Base-by-base conservation (phyloP, 352 stramenopile genomes). In the Pythium brachiatum region DNA sequence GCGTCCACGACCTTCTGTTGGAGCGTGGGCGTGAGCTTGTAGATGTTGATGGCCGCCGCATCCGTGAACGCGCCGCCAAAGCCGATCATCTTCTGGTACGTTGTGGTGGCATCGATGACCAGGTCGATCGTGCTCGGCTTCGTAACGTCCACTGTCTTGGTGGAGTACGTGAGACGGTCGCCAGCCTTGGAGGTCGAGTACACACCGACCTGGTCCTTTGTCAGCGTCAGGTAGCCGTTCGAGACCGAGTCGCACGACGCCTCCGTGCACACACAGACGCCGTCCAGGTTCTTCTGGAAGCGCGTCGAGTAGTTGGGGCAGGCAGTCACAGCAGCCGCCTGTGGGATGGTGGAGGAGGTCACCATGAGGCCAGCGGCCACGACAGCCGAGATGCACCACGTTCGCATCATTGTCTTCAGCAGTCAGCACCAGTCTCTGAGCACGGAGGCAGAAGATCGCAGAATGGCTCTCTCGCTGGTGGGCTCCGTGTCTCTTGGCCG, bases 61-160 rank as follows among this genome's bases (percentile, higher is more conserved):
- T 97, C 89, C 13, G 89, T 97, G 75, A 97, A 97, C 23, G 89
- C 86, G 21, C 88, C 89, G 4, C 89, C 89, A 56, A 97, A 97
- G 13, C 89, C 89, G 34, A 90, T 75, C 44, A 97, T 95, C 58
- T 86, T 72, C 70, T 96, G 79, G 74, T 81, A 88, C 57, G 58
- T 81, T 18, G 62, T 72, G 1, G 46, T 68, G 16, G 73, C 73
- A 56, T 90, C 78, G 46, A 88, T 73, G 20, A 71, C 60, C 32
- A 58, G 20, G 7, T 58, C 52, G 31, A 48, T 34, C 11, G 52
- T 48, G 31, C 21, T 48, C 3, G 23, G 59, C 27, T 62, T 67
- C 52, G 52, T 36, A 6, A 81, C 64, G 32, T 86, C 69, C 23
- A 63, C 66, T 18, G 81, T 69, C 23, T 48, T 29, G 32, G 65